Conservation (phyloP, 768 basidiomycete species). For the Kwoniella pini region DNA sequence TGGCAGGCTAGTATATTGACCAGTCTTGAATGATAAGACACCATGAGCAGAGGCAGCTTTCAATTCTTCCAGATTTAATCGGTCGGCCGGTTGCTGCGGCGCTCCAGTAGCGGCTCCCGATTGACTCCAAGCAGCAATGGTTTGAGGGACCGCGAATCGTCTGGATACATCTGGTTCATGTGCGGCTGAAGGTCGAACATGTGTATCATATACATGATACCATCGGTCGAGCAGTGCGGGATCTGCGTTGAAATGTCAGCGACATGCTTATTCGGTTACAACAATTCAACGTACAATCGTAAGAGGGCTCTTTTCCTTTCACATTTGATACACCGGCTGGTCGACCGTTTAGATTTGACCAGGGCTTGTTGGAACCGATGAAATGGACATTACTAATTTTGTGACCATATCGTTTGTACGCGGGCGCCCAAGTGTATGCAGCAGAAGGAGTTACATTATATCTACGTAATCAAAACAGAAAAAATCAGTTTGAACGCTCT, state of each 20-base stretch:
- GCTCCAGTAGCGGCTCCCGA: slow-evolving; percentile 25
- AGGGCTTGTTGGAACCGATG: slow-evolving; percentile 95
- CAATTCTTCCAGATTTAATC: slow-evolving; percentile 67
- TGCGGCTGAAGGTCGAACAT: slow-evolving; percentile 68
- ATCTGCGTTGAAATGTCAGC: slow-evolving; percentile 25
- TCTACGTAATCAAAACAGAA: slow-evolving; percentile 23
- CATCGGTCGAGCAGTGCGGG: slow-evolving; percentile 79
- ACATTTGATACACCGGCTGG: slow-evolving; percentile 60
- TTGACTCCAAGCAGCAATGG: slow-evolving; percentile 75
- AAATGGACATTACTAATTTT: slow-evolving; percentile 49
- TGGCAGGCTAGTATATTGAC: slow-evolving; percentile 77
- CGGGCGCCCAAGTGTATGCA: slow-evolving; percentile 97
- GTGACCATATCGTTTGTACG: slow-evolving; percentile 76
- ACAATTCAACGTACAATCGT: slow-evolving; percentile 53
- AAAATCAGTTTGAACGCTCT: not conserved
- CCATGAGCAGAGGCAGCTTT: slow-evolving; percentile 48
- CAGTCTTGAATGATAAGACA: slow-evolving; percentile 66
- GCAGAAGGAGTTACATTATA: slow-evolving; percentile 99
- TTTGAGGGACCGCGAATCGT: slow-evolving; percentile 66
- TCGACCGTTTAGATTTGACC: slow-evolving; percentile 73
- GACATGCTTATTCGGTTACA: not conserved
- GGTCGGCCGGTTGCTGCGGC: slow-evolving; percentile 45
- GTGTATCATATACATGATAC: slow-evolving; percentile 84
- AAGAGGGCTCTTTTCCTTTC: slow-evolving; percentile 32
- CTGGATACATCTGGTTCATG: slow-evolving; percentile 38